Base-by-base conservation (phyloP, 768 basidiomycete genomes). In the Mycena albidolilacea region DNA sequence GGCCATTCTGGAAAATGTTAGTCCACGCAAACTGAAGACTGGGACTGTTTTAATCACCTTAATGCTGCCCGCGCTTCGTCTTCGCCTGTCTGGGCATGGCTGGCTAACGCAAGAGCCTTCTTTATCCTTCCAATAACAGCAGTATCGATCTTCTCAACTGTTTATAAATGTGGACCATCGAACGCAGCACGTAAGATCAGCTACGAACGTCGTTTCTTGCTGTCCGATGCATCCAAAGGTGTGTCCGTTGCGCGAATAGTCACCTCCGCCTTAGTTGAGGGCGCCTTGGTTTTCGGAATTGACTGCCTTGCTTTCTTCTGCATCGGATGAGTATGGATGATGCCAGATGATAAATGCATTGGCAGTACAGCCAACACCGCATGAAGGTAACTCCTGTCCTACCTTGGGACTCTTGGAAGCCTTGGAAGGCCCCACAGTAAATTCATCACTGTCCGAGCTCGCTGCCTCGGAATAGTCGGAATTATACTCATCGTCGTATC, bases 11-110 rank as follows among this genome's bases (percentile, higher is more conserved):
- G 50, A 61, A 41, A 12, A 19, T 11, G 59, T 70, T 43, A 43
- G 19, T 41, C 44, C 14, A 35, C 21, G 14, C 50, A 43, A 46
- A 17, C 30, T 30, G n/a, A 10, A 19, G 39, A 61, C 23, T 10
- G 14, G 8, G 52, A 21, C 30, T 10, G 7, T 19, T 21, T 5
- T 15, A 8, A n/a, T 41, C 41, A 75, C 76, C 78, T 75, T 19
- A 79, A 67, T n/a, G 78, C 78, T 6, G 76, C 76, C 21, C 70
- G 71, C 21, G 77, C 78, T 69, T 79, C 77, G 35, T 70, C 72
- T 64, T 79, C 77, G 23, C 77, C 76, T 14, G 78, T 79, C 15
- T 69, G 70, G 15, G 23, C 59, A 52, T 78, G 77, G 1, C 41
- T 48, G 12, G 77, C 78, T 21, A 79, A 66, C n/a, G 76, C 59